Evolutionary conservation across 495 filamentous ascomycete genomes (phyloP).

Genomic region (Annulohypoxylon bovei): DNA sequence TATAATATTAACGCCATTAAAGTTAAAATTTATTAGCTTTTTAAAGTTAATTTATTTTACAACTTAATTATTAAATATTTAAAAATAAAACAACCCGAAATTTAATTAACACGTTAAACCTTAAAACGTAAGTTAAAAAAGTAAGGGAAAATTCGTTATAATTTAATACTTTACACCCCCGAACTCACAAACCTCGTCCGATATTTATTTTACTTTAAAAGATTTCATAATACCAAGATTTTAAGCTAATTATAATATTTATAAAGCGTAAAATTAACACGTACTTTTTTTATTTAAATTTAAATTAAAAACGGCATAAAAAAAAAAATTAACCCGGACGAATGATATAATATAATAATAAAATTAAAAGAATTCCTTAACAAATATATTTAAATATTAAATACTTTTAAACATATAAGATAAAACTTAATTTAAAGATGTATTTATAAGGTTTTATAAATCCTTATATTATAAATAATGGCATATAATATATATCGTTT

Average conservation of each 20-base stretch:
- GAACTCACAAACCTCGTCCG: not conserved
- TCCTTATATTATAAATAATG: not conserved
- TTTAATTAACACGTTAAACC: not conserved
- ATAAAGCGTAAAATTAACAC: not conserved
- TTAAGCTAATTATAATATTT: not conserved
- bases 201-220: not conserved
- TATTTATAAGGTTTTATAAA: not conserved
- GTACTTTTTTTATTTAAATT: not conserved
- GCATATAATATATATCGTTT: no score
- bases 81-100: not conserved
- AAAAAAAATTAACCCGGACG: not conserved
- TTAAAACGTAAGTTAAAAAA: not conserved
- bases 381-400: not conserved
- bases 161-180: not conserved
- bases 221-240: not conserved
- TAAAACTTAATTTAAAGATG: not conserved
- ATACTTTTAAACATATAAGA: not conserved
- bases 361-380: not conserved
- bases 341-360: not conserved
- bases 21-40: not conserved
- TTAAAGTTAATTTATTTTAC: not conserved
- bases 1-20: not conserved
- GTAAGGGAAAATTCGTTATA: not conserved
- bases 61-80: not conserved
- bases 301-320: not conserved